Evolutionary conservation across 495 filamentous ascomycete species (phyloP), one percentile per base, ranked within the genome.

Genomic region (Aspergillus kassunensis): DNA sequence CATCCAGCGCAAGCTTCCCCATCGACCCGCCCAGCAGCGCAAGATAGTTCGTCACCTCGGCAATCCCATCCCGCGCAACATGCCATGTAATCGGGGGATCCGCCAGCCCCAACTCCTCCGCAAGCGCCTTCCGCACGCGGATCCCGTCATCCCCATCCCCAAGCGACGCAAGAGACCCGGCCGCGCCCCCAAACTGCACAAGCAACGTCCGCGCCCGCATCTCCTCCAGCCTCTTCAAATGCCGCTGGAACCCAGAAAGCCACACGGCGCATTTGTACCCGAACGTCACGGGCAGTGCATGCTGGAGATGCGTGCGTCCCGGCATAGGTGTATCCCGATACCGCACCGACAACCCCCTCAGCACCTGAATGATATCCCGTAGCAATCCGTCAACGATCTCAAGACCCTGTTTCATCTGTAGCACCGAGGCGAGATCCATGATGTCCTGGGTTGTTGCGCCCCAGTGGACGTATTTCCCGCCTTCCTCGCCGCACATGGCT

Each of bases 361-460:
- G 54, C 2, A 62, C 66, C 20, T 52, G 44, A 29, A 72, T 67
- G 20, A 76, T 56, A 2, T 63, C 63, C 4, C 59, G 46, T 15
- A 80, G 62, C 9, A 67, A 55, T 23, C 56, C 31, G 31, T 73
- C 66, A 6, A 79, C 64, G n/a, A 77, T 63, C 5, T 60, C 64
- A 13, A 80, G 59, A 0, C 75, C 75, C 11, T 62, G 53, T 55
- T 70, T 69, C 60, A 80, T 76, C 53, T 80, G 77, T 16, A 80
- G 57, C 8, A 79, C 63, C 18, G 64, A 69, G 1, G 74, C 76
- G 6, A 70, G 64, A 48, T 80, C 77, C 72, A 77, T 78, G 37
- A 80, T 77, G 55, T 80, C 76, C 51, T 80, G 77, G n/a, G 77
- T 80, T 11, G 77, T 79, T 3, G 77, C 77, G 42, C 77, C 77